These are phyloP conservation scores for Alternaria triticina DNA, from an alignment of 2,329 filamentous ascomycete genomes.

Conservation along the genomic window DNA sequence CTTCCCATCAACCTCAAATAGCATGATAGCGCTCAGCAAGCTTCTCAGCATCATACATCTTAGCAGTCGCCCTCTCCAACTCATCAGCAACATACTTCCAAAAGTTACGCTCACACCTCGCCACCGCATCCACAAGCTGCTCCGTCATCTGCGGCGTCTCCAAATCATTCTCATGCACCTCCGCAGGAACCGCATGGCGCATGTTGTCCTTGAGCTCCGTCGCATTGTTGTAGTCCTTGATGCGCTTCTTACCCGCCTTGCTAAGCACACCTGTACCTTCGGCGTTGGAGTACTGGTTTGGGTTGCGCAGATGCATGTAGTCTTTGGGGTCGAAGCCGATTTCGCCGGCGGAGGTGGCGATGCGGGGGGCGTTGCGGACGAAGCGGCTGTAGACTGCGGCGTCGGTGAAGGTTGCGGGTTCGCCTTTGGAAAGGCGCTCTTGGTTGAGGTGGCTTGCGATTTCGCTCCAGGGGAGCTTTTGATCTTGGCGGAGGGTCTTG, in stretches of 20 bases:
- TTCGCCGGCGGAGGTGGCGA: slow-evolving; percentile 30
- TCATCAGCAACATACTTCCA: slow-evolving; percentile 43
- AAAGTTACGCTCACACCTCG: slow-evolving; percentile 34
- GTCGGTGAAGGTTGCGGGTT: slow-evolving; percentile 29
- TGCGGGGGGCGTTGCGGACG: slow-evolving; percentile 36
- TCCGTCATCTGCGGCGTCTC: slow-evolving; percentile 26
- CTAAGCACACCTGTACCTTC: slow-evolving; percentile 5
- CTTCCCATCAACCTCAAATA: not conserved
- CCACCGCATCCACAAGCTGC: slow-evolving; percentile 38
- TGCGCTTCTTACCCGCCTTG: slow-evolving; percentile 29
- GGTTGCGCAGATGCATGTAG: slow-evolving; percentile 41
- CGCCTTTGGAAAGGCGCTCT: slow-evolving; percentile 20
- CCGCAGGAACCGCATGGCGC: slow-evolving; percentile 13
- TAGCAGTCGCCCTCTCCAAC: slow-evolving; percentile 34
- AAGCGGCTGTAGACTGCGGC: slow-evolving; percentile 48
- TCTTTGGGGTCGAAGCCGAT: slow-evolving; percentile 41
- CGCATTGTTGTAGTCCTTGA: slow-evolving; percentile 27
- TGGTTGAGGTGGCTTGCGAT: slow-evolving; percentile 38
- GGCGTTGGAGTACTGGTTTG: slow-evolving; percentile 10
- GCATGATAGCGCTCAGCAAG: slow-evolving; percentile 26
- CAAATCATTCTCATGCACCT: slow-evolving; percentile 16
- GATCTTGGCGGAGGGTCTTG: slow-evolving; percentile 35
- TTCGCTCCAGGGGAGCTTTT: slow-evolving; percentile 34
- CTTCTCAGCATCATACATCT: slow-evolving; percentile 26
- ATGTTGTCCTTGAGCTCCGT: slow-evolving; percentile 33